phyloP scores from a whole-genome alignment of 2,329 filamentous ascomycete genomes.

The Tolypocladium ovalisporum region DNA sequence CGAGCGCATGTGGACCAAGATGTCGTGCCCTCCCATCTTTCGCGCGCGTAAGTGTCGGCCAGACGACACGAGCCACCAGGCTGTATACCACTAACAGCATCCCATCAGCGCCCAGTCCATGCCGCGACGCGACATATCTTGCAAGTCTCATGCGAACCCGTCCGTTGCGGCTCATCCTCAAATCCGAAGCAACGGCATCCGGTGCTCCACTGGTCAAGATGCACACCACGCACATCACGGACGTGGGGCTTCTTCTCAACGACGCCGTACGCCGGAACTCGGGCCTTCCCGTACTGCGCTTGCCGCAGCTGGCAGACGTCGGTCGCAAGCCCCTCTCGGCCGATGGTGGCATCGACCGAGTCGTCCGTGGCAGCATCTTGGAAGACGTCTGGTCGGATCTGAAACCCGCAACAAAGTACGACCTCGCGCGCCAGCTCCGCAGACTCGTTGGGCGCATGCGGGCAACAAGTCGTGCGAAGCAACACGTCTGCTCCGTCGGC shows the following conservation, averaged over 20 bases:
- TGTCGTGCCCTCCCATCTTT: background rate
- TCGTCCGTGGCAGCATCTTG: slow-evolving; percentile 13
- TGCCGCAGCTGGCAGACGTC: slow-evolving; percentile 1
- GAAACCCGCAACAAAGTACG: slow-evolving; percentile 10
- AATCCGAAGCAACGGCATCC: background rate
- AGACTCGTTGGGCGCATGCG: slow-evolving; percentile 14
- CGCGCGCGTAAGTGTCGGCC: background rate
- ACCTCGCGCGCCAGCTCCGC: slow-evolving; percentile 15
- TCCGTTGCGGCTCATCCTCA: slow-evolving; percentile 5
- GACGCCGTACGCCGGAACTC: slow-evolving; percentile 1
- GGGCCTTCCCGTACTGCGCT: slow-evolving; percentile 7
- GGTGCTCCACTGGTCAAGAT: background rate
- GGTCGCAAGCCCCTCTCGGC: background rate
- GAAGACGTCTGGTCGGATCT: slow-evolving; percentile 17
- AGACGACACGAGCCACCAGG: too few relatives aligned
- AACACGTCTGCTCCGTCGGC: slow-evolving; percentile 8
- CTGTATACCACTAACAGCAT: background rate
- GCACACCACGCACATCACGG: slow-evolving; percentile 1
- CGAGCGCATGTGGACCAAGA: background rate
- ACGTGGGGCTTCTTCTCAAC: slow-evolving; percentile 8
- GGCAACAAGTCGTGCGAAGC: background rate
- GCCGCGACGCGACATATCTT: slow-evolving; percentile 5
- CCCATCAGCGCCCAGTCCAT: slow-evolving; percentile 2
- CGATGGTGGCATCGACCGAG: background rate
- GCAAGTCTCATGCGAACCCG: slow-evolving; percentile 5